Conservation (phyloP, 2,329 filamentous ascomycete genomes). For the Coniochaeta sp. region DNA sequence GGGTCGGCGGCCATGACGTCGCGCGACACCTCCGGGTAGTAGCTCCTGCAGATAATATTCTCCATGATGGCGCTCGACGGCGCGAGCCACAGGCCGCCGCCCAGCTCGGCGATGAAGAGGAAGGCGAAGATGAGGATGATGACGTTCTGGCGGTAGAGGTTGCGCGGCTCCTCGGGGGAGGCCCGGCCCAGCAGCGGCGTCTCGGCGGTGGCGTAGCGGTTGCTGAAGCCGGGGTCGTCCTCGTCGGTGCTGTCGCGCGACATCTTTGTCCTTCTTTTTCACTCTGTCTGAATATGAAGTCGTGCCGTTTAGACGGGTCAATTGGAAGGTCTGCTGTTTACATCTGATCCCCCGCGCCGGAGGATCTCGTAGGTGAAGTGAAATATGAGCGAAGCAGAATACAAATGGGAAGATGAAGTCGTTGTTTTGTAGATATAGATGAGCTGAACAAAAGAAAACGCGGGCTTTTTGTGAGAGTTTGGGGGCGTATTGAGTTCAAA, state of each 20-base stretch:
- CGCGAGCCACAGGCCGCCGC: conserved; percentile 21
- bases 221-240: neutral
- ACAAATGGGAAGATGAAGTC: neutral
- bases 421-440: neutral
- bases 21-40: conserved; percentile 33
- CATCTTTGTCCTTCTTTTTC: neutral
- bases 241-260: neutral
- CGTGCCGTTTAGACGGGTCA: neutral
- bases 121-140: conserved; percentile 20
- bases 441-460: neutral
- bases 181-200: neutral
- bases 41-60: conserved; percentile 42
- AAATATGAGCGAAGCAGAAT: neutral
- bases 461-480: neutral
- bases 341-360: neutral
- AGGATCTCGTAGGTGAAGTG: neutral
- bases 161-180: conserved; percentile 7
- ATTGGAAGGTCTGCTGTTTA: neutral
- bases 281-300: neutral
- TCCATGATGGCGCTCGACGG: conserved; percentile 44
- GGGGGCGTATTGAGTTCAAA: neutral
- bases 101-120: conserved; percentile 35
- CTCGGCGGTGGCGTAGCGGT: neutral
- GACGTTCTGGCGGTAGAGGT: conserved; percentile 15
- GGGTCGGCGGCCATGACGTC: conserved; percentile 26